Base-by-base conservation (phyloP, 2,329 filamentous ascomycete species). In the Scolecobasidium constrictum region DNA sequence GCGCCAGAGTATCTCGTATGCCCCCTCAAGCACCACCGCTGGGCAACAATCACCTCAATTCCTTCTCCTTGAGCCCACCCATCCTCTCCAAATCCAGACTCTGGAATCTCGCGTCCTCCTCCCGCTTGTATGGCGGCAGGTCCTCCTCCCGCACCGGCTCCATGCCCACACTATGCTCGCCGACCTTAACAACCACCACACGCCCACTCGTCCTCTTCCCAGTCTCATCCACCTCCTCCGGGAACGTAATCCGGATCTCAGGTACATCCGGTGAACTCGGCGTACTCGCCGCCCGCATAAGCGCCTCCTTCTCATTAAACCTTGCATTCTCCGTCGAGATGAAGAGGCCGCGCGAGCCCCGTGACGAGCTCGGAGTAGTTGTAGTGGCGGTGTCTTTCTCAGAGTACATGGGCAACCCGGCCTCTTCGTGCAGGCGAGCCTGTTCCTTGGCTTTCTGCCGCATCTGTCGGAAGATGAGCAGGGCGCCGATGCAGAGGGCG, bases 231-330 rank as follows among this genome's bases (percentile, higher is more conserved):
- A 93, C 81, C 69, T 96, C 92, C 54, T 93, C 86, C 13, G 92
- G 92, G 70, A 98, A 96, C 26, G 92, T 96, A 63, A 98, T 94
- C 64, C 88, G 86, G 56, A 98, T 98, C 67, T 96, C 85, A 16
- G 92, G 92, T 20, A 96, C 75, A 31, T 31, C 26, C 51, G 83
- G 82, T 62, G 77, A 85, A 53, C 82, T 69, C 17, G 88, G 84
- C 13, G 86, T 81, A 49, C 78, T 82, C 47, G 74, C 71, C 22
- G 84, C 83, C 50, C 79, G 73, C 51, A 90, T 77, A 65, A 93
- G 79, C 50, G 78, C 78, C 58, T 81, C 78, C 64, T 92, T 86
- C 61, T 86, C 81, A n/a, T n/a, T n/a, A n/a, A n/a, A n/a, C n/a
- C n/a, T n/a, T 43, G 78, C 77, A 55, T 64, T 66, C 51, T 62